Conservation (phyloP, 208 protist species). For the Leishmania gerbilli region DNA sequence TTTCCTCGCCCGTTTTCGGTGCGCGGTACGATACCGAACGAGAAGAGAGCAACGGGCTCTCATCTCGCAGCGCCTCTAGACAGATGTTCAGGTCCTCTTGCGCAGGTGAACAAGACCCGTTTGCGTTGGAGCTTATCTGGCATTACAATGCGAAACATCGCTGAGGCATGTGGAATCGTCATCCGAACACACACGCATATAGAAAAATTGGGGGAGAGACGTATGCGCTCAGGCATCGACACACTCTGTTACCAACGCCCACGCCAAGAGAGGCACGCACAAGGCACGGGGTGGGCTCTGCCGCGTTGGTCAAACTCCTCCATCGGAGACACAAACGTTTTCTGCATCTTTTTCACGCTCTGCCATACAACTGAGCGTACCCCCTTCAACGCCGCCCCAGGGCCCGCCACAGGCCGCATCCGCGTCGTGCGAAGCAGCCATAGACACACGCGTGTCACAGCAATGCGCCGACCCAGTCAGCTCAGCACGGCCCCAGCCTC, state of each 20-base stretch:
- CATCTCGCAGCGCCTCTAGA: background rate
- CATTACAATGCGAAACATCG: background rate
- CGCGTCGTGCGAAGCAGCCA: background rate
- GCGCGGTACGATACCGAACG: background rate
- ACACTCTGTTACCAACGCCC: background rate
- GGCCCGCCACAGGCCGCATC: background rate
- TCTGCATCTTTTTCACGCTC: background rate
- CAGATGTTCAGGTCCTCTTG: background rate
- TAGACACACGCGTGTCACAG: background rate
- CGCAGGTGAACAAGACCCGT: background rate
- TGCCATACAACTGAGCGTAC: too few species aligned
- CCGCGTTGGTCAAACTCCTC: background rate
- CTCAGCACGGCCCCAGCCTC: background rate
- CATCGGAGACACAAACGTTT: background rate
- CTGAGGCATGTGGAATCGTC: background rate
- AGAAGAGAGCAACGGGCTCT: background rate
- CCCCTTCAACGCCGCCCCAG: background rate
- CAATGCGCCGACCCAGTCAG: background rate
- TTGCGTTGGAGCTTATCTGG: background rate
- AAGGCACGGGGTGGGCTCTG: background rate
- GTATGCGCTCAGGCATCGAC: background rate
- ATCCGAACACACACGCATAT: background rate
- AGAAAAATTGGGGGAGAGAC: background rate
- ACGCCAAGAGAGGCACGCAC: background rate
- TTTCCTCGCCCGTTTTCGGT: too few species aligned